Evolutionary conservation across 371 early-diverging fungal genomes (phyloP).

Genomic region (Coemansia sp.): DNA sequence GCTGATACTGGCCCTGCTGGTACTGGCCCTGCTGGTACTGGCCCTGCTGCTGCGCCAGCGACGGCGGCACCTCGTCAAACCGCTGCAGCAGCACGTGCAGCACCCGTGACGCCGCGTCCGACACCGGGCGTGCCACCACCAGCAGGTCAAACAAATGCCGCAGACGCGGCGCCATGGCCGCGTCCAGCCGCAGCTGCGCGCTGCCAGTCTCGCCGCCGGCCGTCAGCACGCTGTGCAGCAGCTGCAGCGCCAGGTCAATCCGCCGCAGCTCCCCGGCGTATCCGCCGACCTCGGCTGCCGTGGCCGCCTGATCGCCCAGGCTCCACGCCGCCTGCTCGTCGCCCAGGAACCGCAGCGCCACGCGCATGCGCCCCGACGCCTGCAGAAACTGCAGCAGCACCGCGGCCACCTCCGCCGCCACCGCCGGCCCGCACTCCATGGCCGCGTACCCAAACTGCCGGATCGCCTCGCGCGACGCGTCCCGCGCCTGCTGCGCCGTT

Average conservation of each 20-base stretch:
- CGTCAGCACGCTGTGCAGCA: conserved; percentile 27
- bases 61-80: conserved; percentile 21
- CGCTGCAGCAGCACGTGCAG: conserved; percentile 30
- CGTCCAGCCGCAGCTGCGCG: conserved; percentile 12
- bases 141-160: conserved; percentile 36
- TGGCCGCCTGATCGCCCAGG: conserved; percentile 5
- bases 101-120: conserved; percentile 35
- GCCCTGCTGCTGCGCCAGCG: not conserved
- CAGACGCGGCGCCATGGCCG: conserved; percentile 20
- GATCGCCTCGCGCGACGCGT: conserved; percentile 15
- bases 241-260: conserved; percentile 21
- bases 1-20: not conserved
- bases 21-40: no score
- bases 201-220: conserved; percentile 11
- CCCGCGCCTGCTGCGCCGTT: conserved; percentile 6
- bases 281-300: not conserved
- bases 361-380: conserved; percentile 16
- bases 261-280: conserved; percentile 25
- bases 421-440: conserved; percentile 15
- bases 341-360: conserved; percentile 26
- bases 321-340: conserved; percentile 30
- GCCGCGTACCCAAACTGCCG: conserved; percentile 37
- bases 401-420: conserved; percentile 5
- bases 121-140: conserved; percentile 34
- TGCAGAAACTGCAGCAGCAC: conserved; percentile 26